Evolutionary conservation across 805 yeast species (phyloP), one percentile per base, ranked within the genome.

Genomic region (Saccharomycopsis sp.): DNA sequence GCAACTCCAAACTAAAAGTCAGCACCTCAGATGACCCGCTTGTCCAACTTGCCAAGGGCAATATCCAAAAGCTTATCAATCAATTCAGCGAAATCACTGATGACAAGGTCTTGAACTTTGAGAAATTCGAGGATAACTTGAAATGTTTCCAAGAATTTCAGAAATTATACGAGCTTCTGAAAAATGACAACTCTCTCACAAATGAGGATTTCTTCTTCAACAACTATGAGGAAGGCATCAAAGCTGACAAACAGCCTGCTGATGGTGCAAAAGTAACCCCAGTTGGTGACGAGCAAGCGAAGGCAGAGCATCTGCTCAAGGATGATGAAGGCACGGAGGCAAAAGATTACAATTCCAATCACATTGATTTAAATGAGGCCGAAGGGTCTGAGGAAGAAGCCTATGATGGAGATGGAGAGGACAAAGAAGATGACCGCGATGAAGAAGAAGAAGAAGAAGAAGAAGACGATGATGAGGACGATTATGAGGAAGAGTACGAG

Each of bases 361-460:
- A 25, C 29, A 25, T 10, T 25, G n/a, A 25, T 25, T 10, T 10
- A 10, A 25, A 25, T 13, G 16, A 35, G 10, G 7, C 10, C n/a
- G 12, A 15, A n/a, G 36, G 30, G 16, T 4, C 12, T 6, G 33
- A 33, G 13, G 38, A 39, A 6, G 12, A 30, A 10, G 50, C 61
- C 85, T 9, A 63, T 73, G 50, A 88, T 80, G 0, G 68, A 84
- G 30, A 64, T 82, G 5, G 73, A 88, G 33, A 84, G 86, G 19
- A 59, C 95, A 88, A 61, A 94, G 81, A 55, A 75, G 81, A 56
- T 67, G 83, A 43, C 96, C 95, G 30, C 76, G 96, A 56, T 87
- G 95, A 95, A 60, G 77, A 21, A 65, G 68, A 32, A 66, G 71
- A 41, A 65, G 69, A 29, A 66, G 68, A 21, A 81, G 82, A 6